Percentiles rank a stretch among this genome's conserved stretches.
These are phyloP conservation scores for Talaromyces ruber DNA, from an alignment of 495 filamentous ascomycete species.

Conservation along the genomic window DNA sequence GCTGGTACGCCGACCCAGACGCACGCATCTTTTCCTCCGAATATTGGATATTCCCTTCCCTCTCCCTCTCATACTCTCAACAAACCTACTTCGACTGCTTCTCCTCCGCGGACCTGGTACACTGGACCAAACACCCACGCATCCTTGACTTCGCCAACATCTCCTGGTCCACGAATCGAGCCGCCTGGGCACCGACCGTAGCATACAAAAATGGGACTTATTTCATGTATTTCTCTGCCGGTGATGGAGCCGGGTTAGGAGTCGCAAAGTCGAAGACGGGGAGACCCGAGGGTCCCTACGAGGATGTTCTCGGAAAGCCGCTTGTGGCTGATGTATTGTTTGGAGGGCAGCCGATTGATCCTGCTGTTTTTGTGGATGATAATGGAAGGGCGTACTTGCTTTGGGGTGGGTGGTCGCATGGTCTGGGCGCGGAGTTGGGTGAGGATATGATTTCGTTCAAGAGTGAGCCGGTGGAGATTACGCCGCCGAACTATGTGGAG, in stretches of 20 bases:
- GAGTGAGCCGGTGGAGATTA: slow-evolving; percentile 24
- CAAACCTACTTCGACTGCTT: slow-evolving; percentile 42
- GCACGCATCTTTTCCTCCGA: slow-evolving; percentile 28
- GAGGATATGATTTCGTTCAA: slow-evolving; percentile 36
- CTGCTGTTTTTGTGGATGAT: slow-evolving; percentile 37
- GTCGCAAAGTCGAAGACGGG: slow-evolving; percentile 27
- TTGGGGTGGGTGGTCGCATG: slow-evolving; percentile 37
- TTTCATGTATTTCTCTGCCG: slow-evolving; percentile 40
- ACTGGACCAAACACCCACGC: slow-evolving; percentile 33
- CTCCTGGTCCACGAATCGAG: slow-evolving; percentile 30
- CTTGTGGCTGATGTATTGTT: slow-evolving; percentile 29
- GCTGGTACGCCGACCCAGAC: slow-evolving; percentile 43
- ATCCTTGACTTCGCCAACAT: slow-evolving; percentile 28
- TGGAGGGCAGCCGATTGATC: slow-evolving; percentile 36
- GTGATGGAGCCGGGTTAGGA: slow-evolving; percentile 38
- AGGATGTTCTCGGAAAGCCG: slow-evolving; percentile 32
- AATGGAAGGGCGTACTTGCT: slow-evolving; percentile 35
- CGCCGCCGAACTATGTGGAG: slow-evolving; percentile 33
- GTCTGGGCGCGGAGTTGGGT: slow-evolving; percentile 32
- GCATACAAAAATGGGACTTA: slow-evolving; percentile 26
- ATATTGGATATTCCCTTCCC: slow-evolving; percentile 39
- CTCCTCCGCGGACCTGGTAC: slow-evolving; percentile 33
- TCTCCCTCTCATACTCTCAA: slow-evolving; percentile 26
- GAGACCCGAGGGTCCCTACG: slow-evolving; percentile 31
- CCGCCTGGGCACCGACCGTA: slow-evolving; percentile 39